phyloP scores from a whole-genome alignment of 2,329 filamentous ascomycete species.

The Curvularia sp. region DNA sequence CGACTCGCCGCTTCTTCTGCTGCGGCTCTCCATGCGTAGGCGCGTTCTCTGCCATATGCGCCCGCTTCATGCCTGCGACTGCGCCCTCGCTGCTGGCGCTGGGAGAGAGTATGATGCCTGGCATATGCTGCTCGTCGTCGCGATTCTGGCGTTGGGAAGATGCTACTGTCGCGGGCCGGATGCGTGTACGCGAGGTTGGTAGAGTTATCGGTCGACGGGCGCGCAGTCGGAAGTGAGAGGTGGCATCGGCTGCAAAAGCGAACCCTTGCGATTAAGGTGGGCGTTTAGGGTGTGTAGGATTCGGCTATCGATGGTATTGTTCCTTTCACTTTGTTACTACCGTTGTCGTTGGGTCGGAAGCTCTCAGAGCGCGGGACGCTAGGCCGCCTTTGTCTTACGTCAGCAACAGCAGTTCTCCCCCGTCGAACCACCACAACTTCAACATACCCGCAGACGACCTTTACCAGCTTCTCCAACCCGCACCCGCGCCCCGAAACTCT shows the following conservation, averaged over 20 bases:
- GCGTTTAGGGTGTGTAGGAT: constrained; percentile 14
- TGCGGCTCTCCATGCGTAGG: constrained; percentile 34
- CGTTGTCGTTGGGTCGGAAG: constrained; percentile 18
- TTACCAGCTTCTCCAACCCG: constrained; percentile 40
- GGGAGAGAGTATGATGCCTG: constrained; percentile 40
- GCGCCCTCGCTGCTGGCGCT: constrained; percentile 43
- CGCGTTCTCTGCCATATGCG: constrained; percentile 31
- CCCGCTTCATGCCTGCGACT: constrained; percentile 47
- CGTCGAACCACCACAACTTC: constrained; percentile 45
- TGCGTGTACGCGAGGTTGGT: constrained; percentile 18
- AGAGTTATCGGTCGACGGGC: constrained; percentile 14
- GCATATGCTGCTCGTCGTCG: constrained; percentile 39
- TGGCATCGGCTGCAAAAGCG: constrained; percentile 13
- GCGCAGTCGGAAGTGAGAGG: constrained; percentile 22
- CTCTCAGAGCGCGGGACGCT: constrained; percentile 30
- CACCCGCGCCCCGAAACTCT: constrained; percentile 41
- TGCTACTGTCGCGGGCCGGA: constrained; percentile 10
- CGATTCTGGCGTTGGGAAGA: constrained; percentile 6
- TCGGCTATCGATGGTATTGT: constrained; percentile 16
- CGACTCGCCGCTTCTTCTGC: constrained; percentile 46
- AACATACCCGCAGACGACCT: constrained; percentile 33
- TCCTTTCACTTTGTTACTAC: constrained; percentile 22
- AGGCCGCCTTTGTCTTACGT: constrained; percentile 17
- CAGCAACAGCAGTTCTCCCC: constrained; percentile 18
- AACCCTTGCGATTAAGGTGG: constrained; percentile 11